Percentiles rank a stretch among this genome's conserved stretches.
Evolutionary conservation across 1,284 basidiomycete genomes (phyloP).

Genomic region (Gomphus bonarii): DNA sequence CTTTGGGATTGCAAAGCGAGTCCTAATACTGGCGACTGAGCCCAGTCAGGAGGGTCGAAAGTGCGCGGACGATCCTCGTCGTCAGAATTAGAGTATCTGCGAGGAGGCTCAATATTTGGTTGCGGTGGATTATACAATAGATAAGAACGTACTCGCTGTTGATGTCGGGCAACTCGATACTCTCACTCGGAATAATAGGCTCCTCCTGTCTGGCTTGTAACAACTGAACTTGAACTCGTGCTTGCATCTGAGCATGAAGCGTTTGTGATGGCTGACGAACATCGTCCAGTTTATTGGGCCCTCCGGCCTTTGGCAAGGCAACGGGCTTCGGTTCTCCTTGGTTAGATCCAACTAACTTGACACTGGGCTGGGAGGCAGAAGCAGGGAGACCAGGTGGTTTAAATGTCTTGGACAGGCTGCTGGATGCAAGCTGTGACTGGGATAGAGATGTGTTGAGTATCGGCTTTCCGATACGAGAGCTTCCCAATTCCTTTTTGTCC

Average conservation of each 20-base stretch:
- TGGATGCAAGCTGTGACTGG: constrained; percentile 20
- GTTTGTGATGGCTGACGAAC: constrained; percentile 43
- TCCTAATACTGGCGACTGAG: constrained; percentile 78
- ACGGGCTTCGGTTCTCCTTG: constrained; percentile 26
- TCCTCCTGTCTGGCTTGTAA: constrained; percentile 34
- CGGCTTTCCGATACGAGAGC: constrained; percentile 27
- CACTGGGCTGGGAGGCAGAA: constrained; percentile 22
- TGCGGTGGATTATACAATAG: not conserved
- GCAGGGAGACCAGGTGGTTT: constrained; percentile 22
- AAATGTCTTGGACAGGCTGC: constrained; percentile 14
- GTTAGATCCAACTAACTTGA: constrained; percentile 24
- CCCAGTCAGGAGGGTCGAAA: constrained; percentile 76
- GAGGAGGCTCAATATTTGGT: not conserved
- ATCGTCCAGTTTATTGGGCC: constrained; percentile 37
- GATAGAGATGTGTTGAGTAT: constrained; percentile 18
- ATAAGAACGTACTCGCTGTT: constrained; percentile 23
- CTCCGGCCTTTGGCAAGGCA: constrained; percentile 15
- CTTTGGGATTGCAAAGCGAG: constrained; percentile 72
- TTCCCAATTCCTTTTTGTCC: constrained; percentile 19
- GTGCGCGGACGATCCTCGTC: constrained; percentile 70
- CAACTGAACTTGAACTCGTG: constrained; percentile 26
- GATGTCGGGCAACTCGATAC: constrained; percentile 86
- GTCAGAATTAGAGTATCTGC: constrained; percentile 81
- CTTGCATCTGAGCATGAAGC: constrained; percentile 54
- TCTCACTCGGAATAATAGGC: constrained; percentile 51